Base-by-base conservation (phyloP, 805 yeast species). In the Hermanozyma aechmeae region DNA sequence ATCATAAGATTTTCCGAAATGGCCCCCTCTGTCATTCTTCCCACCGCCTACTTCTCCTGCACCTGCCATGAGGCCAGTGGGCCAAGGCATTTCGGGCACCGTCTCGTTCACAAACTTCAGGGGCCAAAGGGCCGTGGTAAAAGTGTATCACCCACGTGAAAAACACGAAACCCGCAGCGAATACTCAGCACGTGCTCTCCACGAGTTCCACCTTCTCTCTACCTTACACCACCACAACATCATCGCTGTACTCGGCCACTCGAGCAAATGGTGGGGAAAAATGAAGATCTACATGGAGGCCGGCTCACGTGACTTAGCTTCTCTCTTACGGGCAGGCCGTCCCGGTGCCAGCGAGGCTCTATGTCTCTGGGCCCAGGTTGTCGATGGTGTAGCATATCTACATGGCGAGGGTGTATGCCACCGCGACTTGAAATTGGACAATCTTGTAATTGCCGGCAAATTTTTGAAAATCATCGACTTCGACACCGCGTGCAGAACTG, bases 401-500 rank as follows among this genome's bases (percentile, higher is more conserved):
- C 76, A 71, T 35, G 19, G 16, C 7, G 27, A 30, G 2, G 46
- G 48, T 15, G 38, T 67, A 11, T 61, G 67, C 34, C 77, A 71
- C 42, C 50, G 76, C 23, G 78, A 71, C 46, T 41, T 71, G 29
- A 71, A 71, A 45, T 50, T 65, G 15, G 69, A 59, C 16, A 71
- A 71, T 35, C 38, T 70, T 26, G 56, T 69, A 19, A 27, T 69
- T 13, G 53, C 43, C 25, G 14, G 28, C 11, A 18, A 13, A 1
- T 25, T 35, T 11, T 38, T 68, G 24, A 71, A 70, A 40, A 37
- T 71, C 13, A 63, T 71, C 18, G 78, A 71, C 35, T 58, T 58
- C 32, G 57, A 50, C 6, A 53, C 64, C 7, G 54, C 60, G 3
- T 23, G 38, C 7, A 20, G 30, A 8, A 25, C 38, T 6, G 28